Base-by-base conservation (phyloP, 139 green algal genomes). In the Ettlia oleoabundans region DNA sequence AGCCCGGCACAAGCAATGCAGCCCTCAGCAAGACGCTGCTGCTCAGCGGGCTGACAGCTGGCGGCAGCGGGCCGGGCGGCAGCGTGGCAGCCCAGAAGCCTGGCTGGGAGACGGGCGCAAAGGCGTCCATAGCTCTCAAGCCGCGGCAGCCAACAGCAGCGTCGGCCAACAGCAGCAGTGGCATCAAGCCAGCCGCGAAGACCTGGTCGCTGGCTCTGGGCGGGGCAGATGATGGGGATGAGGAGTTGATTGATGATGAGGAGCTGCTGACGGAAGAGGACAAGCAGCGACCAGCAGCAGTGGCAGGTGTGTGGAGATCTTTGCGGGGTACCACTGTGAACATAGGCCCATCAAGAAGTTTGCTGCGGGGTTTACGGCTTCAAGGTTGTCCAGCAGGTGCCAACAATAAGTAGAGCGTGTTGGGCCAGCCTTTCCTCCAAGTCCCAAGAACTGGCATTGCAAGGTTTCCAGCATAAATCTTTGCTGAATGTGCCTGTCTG, bases 261-360 rank as follows among this genome's bases (percentile, higher is more conserved):
- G 87, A 92, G 69, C 90, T 99, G 78, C 91, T 99, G 13, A 96
- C 92, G 38, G 93, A 96, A 69, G 95, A 96, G 68, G 96, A 99
- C 73, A 86, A 90, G 70, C 58, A 87, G 73, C 86, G 76, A 35
- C 90, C 90, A 22, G 86, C 66, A 24, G 43, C 79, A 0, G 51
- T 81, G 53, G 66, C 73, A 86, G 80, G 43, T 83, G 61, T 41
- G 64, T 1, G n/a, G 13, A 58, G 47, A 15, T n/a, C n/a, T n/a
- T n/a, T n/a, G n/a, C n/a, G n/a, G n/a, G n/a, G n/a, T n/a, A n/a
- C n/a, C n/a, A n/a, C n/a, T n/a, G n/a, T n/a, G n/a, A n/a, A n/a
- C n/a, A n/a, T n/a, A n/a, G n/a, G n/a, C n/a, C n/a, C n/a, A n/a
- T n/a, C n/a, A n/a, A n/a, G n/a, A n/a, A n/a, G n/a, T n/a, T n/a